A percentile compares a stretch with the other conserved stretches of the same genome.
Conservation (phyloP, 2,329 filamentous ascomycete species). For the Herpotrichia juniperi region DNA sequence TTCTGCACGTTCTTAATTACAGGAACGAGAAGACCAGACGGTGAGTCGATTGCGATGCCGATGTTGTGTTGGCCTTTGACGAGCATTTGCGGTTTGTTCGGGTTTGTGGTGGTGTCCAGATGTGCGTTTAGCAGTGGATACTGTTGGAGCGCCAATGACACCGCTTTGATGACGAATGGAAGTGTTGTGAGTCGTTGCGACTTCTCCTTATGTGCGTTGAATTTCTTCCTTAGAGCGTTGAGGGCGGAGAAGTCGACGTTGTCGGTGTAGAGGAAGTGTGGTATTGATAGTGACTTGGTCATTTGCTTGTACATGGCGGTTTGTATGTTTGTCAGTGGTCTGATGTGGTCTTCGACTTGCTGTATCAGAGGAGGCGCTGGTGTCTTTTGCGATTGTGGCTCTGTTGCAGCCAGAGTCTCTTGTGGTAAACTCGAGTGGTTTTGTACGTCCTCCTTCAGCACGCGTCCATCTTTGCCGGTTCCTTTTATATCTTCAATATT, state of each 20-base stretch:
- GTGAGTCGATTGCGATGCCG: slow-evolving; percentile 93
- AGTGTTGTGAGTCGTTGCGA: slow-evolving; percentile 76
- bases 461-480: slow-evolving; percentile 87
- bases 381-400: slow-evolving; percentile 38
- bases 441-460: slow-evolving; percentile 90
- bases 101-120: slow-evolving; percentile 67
- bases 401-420: slow-evolving; percentile 27
- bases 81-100: slow-evolving; percentile 74
- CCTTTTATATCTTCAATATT: slow-evolving; percentile 80
- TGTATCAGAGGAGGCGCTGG: slow-evolving; percentile 23
- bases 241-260: slow-evolving; percentile 83
- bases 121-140: slow-evolving; percentile 89
- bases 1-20: slow-evolving; percentile 84
- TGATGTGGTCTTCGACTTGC: slow-evolving; percentile 65
- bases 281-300: slow-evolving; percentile 88
- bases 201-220: slow-evolving; percentile 63
- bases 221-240: slow-evolving; percentile 71
- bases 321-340: slow-evolving; percentile 78
- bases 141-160: slow-evolving; percentile 80
- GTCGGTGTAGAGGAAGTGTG: slow-evolving; percentile 94
- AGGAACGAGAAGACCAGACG: slow-evolving; percentile 84
- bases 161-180: slow-evolving; percentile 94
- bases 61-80: slow-evolving; percentile 91
- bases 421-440: slow-evolving; percentile 27
- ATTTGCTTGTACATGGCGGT: slow-evolving; percentile 97